These are phyloP conservation scores for Ceratobasidium sp. DNA, from an alignment of 1,284 basidiomycete species.

Conservation along the genomic window DNA sequence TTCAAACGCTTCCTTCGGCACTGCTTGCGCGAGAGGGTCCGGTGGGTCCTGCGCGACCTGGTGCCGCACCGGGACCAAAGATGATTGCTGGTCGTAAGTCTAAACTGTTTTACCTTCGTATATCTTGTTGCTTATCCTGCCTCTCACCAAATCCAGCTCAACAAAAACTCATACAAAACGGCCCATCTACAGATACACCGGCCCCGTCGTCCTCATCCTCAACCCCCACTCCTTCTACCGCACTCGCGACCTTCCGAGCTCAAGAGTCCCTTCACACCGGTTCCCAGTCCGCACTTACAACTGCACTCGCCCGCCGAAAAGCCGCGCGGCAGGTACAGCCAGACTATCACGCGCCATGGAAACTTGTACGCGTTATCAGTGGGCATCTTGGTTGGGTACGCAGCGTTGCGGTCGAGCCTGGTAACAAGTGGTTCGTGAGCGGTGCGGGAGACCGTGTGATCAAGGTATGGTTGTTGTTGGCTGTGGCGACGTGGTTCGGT, in stretches of 20 bases:
- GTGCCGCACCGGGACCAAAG: slow-evolving; percentile 67
- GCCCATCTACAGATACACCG: slow-evolving; percentile 31
- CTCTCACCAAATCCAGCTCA: slow-evolving; percentile 18
- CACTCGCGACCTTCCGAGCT: slow-evolving; percentile 73
- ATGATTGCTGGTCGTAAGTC: slow-evolving; percentile 79
- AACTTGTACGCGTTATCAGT: slow-evolving; percentile 95
- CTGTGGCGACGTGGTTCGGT: background rate
- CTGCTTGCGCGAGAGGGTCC: slow-evolving; percentile 85
- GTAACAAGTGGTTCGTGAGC: slow-evolving; percentile 98
- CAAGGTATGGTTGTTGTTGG: slow-evolving; percentile 65
- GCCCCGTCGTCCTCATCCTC: slow-evolving; percentile 5
- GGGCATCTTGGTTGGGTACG: slow-evolving; percentile 99
- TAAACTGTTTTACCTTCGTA: slow-evolving; percentile 40
- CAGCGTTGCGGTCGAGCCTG: slow-evolving; percentile 94
- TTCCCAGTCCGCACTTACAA: slow-evolving; percentile 77
- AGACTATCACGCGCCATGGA: slow-evolving; percentile 96
- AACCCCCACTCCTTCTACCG: slow-evolving; percentile 53
- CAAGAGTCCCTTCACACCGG: slow-evolving; percentile 67
- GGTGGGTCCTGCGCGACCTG: slow-evolving; percentile 81
- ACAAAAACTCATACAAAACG: slow-evolving; percentile 51
- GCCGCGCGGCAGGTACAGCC: slow-evolving; percentile 94
- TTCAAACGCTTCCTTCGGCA: slow-evolving; percentile 85
- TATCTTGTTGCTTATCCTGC: slow-evolving; percentile 9
- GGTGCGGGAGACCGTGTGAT: slow-evolving; percentile 98
- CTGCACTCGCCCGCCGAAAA: slow-evolving; percentile 90